Base-by-base conservation (phyloP, 257 asterid species). In the Fraxinus cuspidata region DNA sequence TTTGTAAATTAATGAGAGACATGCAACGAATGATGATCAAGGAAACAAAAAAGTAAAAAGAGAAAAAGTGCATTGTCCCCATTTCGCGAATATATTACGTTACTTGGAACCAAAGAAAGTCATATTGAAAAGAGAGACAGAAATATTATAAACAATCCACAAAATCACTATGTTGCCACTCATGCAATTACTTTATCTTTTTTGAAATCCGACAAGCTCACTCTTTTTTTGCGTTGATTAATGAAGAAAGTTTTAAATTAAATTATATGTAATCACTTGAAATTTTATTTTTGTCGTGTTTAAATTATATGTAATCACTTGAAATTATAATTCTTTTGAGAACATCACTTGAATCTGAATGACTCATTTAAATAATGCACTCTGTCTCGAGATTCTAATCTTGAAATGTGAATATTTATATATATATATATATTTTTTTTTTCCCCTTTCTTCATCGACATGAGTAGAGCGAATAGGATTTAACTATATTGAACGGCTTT, bases 91-190 rank as follows among this genome's bases (percentile, higher is more conserved):
- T 63, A 10, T 63, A 63, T 63, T 12, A 27, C 32, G 69, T 63
- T 63, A 35, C 69, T 63, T 63, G 69, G 69, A 27, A 27, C 69
- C 35, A 25, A 63, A 63, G 69, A 63, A 63, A 63, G 69, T 9
- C 2, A 8, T 25, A 23, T 23, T 23, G 32, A 12, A 63, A 63
- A 11, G 32, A 27, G 35, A 27, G 5, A 63, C 69, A 63, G 16
- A 60, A 63, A 21, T 23, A 63, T 19, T 13, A 63, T 63, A 63
- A 63, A 63, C 63, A 53, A 63, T 18, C 2, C 60, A 49, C 21
- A 16, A 49, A 49, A 63, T 63, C 32, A 63, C 32, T 63, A 63
- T 60, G 65, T n/a, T 56, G 12, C 28, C 65, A 5, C 65, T 56
- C 65, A 56, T n/a, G 65, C 28, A n/a, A 56, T 56, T 56, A n/a